phyloP scores from a whole-genome alignment of 2,329 filamentous ascomycete species.

The Curvularia sp. region DNA sequence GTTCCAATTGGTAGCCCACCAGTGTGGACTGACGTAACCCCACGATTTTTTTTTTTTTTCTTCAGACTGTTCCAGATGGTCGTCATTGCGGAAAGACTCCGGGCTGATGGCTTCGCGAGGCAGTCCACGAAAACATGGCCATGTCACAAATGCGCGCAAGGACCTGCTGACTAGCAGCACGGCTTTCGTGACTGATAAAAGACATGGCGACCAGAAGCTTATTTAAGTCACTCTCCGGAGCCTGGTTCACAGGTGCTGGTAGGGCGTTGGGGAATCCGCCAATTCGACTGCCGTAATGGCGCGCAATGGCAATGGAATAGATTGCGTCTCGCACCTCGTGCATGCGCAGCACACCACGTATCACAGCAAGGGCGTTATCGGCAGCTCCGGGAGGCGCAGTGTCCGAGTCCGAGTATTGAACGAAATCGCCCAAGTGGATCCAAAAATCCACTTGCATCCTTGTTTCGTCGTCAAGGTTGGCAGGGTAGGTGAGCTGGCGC shows the following conservation, averaged over 20 bases:
- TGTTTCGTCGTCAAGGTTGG: conserved; percentile 49
- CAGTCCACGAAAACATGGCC: conserved; percentile 55
- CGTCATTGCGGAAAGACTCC: conserved; percentile 13
- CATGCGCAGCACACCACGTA: conserved; percentile 76
- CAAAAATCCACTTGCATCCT: conserved; percentile 77
- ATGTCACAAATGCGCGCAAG: conserved; percentile 58
- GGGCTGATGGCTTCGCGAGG: conserved; percentile 29
- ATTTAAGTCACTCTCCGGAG: conserved; percentile 48
- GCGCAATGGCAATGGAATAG: conserved; percentile 83
- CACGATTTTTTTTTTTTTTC: not conserved
- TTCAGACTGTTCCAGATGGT: conserved; percentile 2
- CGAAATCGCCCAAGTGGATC: conserved; percentile 76
- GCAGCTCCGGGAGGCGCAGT: conserved; percentile 64
- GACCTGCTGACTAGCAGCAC: conserved; percentile 55
- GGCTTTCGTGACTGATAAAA: conserved; percentile 57
- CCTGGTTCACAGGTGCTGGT: conserved; percentile 34
- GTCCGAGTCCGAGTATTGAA: conserved; percentile 69
- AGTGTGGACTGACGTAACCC: not conserved
- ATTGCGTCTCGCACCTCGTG: conserved; percentile 89
- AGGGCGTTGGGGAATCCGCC: conserved; percentile 54
- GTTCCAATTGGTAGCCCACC: conserved; percentile 6
- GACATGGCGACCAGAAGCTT: conserved; percentile 58
- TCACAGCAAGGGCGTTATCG: conserved; percentile 68
- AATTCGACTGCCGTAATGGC: conserved; percentile 71
- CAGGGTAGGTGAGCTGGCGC: conserved; percentile 57